Conservation (phyloP, 2,329 filamentous ascomycete species). For the Chalaropsis thielavioides region DNA sequence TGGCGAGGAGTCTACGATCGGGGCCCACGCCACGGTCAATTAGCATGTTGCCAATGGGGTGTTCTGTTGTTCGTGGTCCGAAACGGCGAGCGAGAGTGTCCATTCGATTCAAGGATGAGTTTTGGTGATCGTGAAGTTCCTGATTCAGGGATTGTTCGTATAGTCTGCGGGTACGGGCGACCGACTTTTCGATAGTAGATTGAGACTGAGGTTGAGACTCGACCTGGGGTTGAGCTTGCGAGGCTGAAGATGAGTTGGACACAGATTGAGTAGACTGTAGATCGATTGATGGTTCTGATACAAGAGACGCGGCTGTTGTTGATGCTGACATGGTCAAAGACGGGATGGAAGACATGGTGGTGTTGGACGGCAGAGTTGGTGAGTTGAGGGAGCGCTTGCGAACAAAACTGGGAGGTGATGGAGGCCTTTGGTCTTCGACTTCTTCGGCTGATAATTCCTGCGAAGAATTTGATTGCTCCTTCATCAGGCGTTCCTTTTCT, state of each 20-base stretch:
- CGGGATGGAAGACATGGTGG: constrained; percentile 19
- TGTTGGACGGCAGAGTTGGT: neutral
- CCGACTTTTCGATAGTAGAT: constrained; percentile 26
- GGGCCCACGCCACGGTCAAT: constrained; percentile 30
- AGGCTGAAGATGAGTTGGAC: neutral
- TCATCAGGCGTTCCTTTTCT: constrained; percentile 38
- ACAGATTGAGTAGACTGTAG: neutral
- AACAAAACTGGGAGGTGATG: neutral
- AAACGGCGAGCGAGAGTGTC: constrained; percentile 58
- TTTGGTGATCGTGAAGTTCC: constrained; percentile 67
- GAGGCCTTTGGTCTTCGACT: constrained; percentile 6
- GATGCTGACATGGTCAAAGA: constrained; percentile 27
- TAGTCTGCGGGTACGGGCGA: constrained; percentile 52
- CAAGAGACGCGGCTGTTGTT: constrained; percentile 19
- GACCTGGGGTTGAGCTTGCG: neutral
- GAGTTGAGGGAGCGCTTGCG: neutral
- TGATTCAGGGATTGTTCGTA: constrained; percentile 75
- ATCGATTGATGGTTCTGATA: neutral
- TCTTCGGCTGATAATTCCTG: neutral
- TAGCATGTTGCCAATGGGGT: constrained; percentile 32
- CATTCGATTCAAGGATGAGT: constrained; percentile 59
- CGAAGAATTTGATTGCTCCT: neutral
- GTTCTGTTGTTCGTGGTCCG: constrained; percentile 38
- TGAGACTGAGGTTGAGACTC: neutral
- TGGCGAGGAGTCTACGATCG: constrained; percentile 34